Conservation (phyloP, 148 eudicot genomes). For the Camellia sinensis region DNA sequence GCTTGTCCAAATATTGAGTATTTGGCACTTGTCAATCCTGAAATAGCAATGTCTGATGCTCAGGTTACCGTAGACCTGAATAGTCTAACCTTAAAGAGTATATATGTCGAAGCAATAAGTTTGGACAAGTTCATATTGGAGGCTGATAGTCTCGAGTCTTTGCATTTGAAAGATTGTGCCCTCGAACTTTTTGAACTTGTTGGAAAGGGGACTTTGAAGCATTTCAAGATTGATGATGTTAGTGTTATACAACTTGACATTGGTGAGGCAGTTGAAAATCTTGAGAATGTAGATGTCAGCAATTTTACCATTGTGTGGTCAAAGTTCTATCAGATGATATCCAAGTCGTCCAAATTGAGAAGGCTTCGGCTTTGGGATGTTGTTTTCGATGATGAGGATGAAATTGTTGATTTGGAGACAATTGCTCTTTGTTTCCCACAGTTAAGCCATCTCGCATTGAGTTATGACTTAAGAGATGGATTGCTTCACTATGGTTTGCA, state of each 20-base stretch:
- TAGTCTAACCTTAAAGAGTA: conserved; percentile 52
- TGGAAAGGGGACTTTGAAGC: conserved; percentile 62
- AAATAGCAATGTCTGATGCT: conserved; percentile 63
- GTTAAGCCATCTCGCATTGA: conserved; percentile 45
- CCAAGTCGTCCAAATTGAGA: conserved; percentile 58
- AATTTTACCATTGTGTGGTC: conserved; percentile 77
- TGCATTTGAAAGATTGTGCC: conserved; percentile 73
- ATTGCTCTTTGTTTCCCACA: conserved; percentile 57
- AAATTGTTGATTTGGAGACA: conserved; percentile 63
- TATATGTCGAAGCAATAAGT: conserved; percentile 65
- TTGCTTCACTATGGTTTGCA: conserved; percentile 57
- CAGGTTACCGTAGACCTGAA: conserved; percentile 54
- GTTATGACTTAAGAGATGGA: conserved; percentile 61
- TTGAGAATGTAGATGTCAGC: conserved; percentile 68
- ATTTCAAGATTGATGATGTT: conserved; percentile 67
- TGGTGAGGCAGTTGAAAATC: conserved; percentile 59
- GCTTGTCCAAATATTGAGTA: conserved; percentile 65
- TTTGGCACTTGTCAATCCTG: conserved; percentile 48
- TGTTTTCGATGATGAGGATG: conserved; percentile 68
- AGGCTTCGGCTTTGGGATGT: conserved; percentile 71
- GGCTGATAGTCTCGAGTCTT: conserved; percentile 62
- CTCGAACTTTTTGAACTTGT: conserved; percentile 63
- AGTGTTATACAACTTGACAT: conserved; percentile 79
- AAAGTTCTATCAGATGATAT: conserved; percentile 65
- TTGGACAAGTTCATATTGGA: conserved; percentile 71